phyloP scores from a whole-genome alignment of 1,284 basidiomycete species.

The Jaminaea rosea region DNA sequence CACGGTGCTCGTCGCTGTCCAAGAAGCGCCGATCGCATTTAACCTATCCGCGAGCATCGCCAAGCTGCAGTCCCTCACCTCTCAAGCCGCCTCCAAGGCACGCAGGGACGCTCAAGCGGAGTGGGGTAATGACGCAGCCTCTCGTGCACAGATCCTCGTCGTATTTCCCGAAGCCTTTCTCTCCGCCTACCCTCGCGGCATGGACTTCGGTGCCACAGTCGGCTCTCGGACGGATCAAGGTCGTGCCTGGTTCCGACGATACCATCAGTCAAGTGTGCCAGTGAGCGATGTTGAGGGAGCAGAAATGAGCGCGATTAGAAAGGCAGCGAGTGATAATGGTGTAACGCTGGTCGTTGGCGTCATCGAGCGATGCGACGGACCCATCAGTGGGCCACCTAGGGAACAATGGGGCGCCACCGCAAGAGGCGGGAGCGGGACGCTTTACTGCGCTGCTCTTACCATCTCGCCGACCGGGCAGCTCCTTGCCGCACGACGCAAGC shows the following conservation, averaged over 20 bases:
- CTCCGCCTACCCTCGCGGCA: conserved; percentile 45
- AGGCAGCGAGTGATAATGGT: conserved; percentile 14
- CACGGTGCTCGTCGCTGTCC: conserved; percentile 8
- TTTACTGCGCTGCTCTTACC: conserved; percentile 62
- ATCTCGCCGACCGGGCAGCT: conserved; percentile 57
- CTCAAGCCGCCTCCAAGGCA: conserved; percentile 15
- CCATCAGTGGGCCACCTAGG: conserved; percentile 12
- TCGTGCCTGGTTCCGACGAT: conserved; percentile 20
- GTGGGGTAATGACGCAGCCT: neutral
- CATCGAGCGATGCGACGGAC: conserved; percentile 54
- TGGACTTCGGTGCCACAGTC: conserved; percentile 29
- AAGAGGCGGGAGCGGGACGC: conserved; percentile 54
- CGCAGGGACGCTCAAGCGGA: conserved; percentile 7
- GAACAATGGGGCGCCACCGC: conserved; percentile 15
- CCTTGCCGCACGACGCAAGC: conserved; percentile 62
- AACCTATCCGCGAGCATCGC: conserved; percentile 17
- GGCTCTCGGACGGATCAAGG: conserved; percentile 21
- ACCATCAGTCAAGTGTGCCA: conserved; percentile 17
- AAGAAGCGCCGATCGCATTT: conserved; percentile 22
- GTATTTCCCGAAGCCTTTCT: conserved; percentile 66
- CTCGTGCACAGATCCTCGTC: conserved; percentile 48
- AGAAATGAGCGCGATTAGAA: conserved; percentile 15
- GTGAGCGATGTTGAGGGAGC: conserved; percentile 19
- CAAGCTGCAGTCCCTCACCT: conserved; percentile 19
- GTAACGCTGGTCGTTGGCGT: conserved; percentile 57